Base-by-base conservation (phyloP, 768 basidiomycete genomes). In the Leccinum boreale region DNA sequence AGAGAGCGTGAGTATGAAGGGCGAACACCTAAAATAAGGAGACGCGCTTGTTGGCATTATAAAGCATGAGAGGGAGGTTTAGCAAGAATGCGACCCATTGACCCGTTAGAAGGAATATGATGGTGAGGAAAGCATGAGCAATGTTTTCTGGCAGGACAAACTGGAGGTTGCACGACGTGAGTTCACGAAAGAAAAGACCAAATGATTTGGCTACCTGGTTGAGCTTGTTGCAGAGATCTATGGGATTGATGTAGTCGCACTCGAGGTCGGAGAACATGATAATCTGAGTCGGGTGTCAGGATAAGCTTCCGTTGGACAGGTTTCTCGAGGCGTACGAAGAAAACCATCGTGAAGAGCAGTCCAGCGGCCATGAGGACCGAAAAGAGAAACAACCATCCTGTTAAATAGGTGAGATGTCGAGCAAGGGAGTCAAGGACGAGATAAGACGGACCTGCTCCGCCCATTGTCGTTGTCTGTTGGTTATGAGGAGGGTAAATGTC, bases 191-290 rank as follows among this genome's bases (percentile, higher is more conserved):
- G 2, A 1, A 52, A 24, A 23, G 56, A 23, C 46, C 29, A 12
- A 48, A 24, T 42, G 15, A 26, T 44, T 11, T 5, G 75, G 81
- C 48, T 62, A 96, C 96, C 76, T 94, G 92, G 73, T 98, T 98
- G 67, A 98, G 87, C 80, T 97, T 98, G 78, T 98, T 98, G 78
- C 97, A 98, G 39, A 98, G 87, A 75, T 99, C 97, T 85, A 99
- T 99, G 53, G 97, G 97, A 77, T 99, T 99, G 81, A 98, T 96
- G 78, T 98, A 98, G 82, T 97, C 94, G 81, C 94, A 97, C 78
- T 98, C 96, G 71, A 98, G 79, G 78, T 98, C 97, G 46, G 94
- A 97, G 81, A 98, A 98, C 96, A 98, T 98, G 80, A 99, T 98
- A 69, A 99, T 98, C 96, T 98, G 66, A 31, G 33, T 5, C 29